Base-by-base conservation (phyloP, 2,329 filamentous ascomycete species). In the Akanthomyces lecanii region DNA sequence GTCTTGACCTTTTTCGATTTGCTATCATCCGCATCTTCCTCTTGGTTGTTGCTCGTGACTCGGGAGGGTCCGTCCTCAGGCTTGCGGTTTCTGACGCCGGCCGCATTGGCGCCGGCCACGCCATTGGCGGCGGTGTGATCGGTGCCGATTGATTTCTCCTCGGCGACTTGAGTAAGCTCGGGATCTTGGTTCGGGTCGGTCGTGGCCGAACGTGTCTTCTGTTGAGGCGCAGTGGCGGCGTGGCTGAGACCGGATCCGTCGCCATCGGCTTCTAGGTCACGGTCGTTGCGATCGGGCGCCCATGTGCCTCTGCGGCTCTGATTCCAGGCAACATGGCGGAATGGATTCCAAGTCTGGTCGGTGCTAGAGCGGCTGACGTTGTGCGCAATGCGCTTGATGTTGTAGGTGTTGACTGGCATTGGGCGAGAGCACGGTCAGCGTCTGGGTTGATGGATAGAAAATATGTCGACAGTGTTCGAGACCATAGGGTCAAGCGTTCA, bases 341-440 rank as follows among this genome's bases (percentile, higher is more conserved):
- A 82, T 8, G 76, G 77, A 36, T 80, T 81, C 74, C 75, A 79
- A 25, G 70, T 68, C 25, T 77, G 73, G 62, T 76, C 74, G 56
- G 70, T 66, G 61, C 73, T 72, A 42, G 75, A 71, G 62, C 79
- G 76, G 57, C 78, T 77, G 50, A 80, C 68, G 25, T 66, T 72
- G 64, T 79, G 77, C 64, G 81, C 81, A 63, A 74, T 71, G 64
- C 76, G 75, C 73, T 78, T 82, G 65, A 78, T 76, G 59, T 71
- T 73, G 67, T 75, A 78, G 48, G 75, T 71, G 66, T 82, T 82
- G 74, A 81, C 80, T 82, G 71, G 52, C 65, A 69, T 64, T 56
- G 21, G 40, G 54, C 30, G 16, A 7, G 12, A 40, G 40, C 21
- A 55, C 12, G 48, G 58, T 61, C 50, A 61, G 58, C 58, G 58